Percentiles rank a stretch among this genome's conserved stretches.
Evolutionary conservation across 108 stramenopile species (phyloP).

Genomic region (Cyclotella cryptica): DNA sequence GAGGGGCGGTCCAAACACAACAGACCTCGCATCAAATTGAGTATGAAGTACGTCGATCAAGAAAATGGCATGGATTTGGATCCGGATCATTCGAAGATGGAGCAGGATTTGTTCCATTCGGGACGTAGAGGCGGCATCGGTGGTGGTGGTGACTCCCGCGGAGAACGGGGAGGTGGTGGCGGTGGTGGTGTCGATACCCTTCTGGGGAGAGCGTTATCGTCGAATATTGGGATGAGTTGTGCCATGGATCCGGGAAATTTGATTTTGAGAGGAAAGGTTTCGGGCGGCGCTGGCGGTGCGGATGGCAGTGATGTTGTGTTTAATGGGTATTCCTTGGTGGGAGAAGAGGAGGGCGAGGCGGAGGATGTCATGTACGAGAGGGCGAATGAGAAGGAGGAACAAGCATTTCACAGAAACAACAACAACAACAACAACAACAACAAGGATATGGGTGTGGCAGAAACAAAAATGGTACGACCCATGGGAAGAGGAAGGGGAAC

Average conservation of each 20-base stretch:
- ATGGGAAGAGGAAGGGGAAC: slow-evolving; percentile 71
- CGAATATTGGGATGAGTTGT: slow-evolving; percentile 73
- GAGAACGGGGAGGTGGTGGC: neutral
- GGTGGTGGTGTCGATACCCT: slow-evolving; percentile 6
- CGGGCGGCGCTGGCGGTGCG: neutral
- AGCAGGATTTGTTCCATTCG: slow-evolving; percentile 26
- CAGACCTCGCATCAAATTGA: slow-evolving; percentile 55
- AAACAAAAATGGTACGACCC: slow-evolving; percentile 31
- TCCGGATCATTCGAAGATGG: slow-evolving; percentile 27
- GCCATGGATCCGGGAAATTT: slow-evolving; percentile 71
- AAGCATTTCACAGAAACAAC: neutral
- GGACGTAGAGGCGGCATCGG: neutral
- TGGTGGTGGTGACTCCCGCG: too few species aligned
- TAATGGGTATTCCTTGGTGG: slow-evolving; percentile 73
- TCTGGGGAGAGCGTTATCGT: slow-evolving; percentile 40
- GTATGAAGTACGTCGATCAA: slow-evolving; percentile 75
- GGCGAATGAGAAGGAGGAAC: neutral
- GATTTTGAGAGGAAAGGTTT: slow-evolving; percentile 30
- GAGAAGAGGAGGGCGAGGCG: slow-evolving; percentile 72
- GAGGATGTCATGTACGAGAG: slow-evolving; percentile 1
- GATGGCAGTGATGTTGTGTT: slow-evolving; percentile 17
- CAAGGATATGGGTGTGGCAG: too few species aligned
- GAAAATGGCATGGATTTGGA: slow-evolving; percentile 68
- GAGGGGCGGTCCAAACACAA: too few species aligned
- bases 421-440: too few species aligned